phyloP scores from a whole-genome alignment of 2,329 filamentous ascomycete species.

The Acephala macrosclerotiorum region DNA sequence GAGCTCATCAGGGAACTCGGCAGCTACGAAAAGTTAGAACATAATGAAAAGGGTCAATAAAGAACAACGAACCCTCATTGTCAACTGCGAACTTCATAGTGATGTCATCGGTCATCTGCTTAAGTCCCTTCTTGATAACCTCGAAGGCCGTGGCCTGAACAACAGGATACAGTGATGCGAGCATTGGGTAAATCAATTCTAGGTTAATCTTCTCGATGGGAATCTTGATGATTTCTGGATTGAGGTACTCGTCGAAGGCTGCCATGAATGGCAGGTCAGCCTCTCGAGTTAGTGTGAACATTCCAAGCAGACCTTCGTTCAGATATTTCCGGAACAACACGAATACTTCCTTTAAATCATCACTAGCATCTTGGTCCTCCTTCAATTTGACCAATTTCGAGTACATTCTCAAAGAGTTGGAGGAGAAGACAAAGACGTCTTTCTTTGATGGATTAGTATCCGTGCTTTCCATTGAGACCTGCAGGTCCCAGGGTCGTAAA shows the following conservation, averaged over 20 bases:
- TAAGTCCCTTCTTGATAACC: conserved; percentile 82
- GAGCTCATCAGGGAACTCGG: conserved; percentile 82
- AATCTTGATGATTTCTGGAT: conserved; percentile 71
- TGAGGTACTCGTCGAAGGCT: conserved; percentile 78
- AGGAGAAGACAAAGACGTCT: conserved; percentile 34
- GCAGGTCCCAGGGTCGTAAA: not conserved
- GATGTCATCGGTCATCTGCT: conserved; percentile 78
- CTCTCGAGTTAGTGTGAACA: conserved; percentile 63
- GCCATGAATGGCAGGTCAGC: conserved; percentile 68
- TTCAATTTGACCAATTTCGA: conserved; percentile 59
- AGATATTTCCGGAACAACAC: conserved; percentile 51
- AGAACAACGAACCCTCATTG: conserved; percentile 58
- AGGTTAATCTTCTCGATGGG: conserved; percentile 68
- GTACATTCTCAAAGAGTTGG: conserved; percentile 77
- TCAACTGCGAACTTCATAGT: conserved; percentile 80
- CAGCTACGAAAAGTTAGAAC: conserved; percentile 51
- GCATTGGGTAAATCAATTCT: conserved; percentile 74
- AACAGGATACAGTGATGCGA: conserved; percentile 76
- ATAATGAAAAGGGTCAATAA: not conserved
- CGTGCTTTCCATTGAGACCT: not conserved
- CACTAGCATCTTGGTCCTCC: conserved; percentile 79
- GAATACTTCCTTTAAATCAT: conserved; percentile 82
- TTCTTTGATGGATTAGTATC: not conserved
- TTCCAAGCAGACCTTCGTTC: conserved; percentile 63
- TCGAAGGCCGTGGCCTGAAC: conserved; percentile 84